Conservation (phyloP, 176 grass and related monocot species). For the Oryza brachyantha region DNA sequence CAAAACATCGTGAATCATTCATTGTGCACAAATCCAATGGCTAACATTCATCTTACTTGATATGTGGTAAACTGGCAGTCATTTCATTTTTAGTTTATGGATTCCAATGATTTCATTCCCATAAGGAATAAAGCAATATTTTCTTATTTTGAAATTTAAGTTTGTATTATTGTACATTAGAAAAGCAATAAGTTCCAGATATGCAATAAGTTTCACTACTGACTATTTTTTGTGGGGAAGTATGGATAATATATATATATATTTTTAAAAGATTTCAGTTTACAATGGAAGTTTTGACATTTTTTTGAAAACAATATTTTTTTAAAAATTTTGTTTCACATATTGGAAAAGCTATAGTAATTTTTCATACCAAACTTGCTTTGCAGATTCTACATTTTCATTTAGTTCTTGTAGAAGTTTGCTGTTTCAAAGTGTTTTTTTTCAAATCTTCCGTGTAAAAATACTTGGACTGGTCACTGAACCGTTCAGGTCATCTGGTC, state of each 20-base stretch:
- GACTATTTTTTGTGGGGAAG: background rate
- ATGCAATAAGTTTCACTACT: background rate
- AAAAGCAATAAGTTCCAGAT: background rate
- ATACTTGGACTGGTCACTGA: background rate
- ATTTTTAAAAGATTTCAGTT: no score
- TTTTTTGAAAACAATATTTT: background rate
- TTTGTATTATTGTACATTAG: background rate
- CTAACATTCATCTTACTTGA: background rate
- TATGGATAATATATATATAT: background rate
- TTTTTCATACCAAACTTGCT: background rate
- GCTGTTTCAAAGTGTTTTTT: background rate
- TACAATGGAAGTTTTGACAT: background rate
- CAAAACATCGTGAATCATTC: background rate
- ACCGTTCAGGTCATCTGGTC: background rate
- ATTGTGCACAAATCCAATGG: background rate
- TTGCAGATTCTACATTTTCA: background rate
- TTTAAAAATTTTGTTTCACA: no score
- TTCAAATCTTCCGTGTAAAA: no score
- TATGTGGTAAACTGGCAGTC: background rate
- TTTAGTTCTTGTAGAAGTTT: background rate
- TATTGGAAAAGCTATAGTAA: no score
- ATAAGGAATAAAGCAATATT: background rate
- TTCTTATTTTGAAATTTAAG: background rate
- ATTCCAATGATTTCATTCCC: background rate
- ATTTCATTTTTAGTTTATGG: background rate